Evolutionary conservation across 2,329 filamentous ascomycete genomes (phyloP), one percentile per base, ranked within the genome.

Genomic region (Arthrobotrys entomopaga): DNA sequence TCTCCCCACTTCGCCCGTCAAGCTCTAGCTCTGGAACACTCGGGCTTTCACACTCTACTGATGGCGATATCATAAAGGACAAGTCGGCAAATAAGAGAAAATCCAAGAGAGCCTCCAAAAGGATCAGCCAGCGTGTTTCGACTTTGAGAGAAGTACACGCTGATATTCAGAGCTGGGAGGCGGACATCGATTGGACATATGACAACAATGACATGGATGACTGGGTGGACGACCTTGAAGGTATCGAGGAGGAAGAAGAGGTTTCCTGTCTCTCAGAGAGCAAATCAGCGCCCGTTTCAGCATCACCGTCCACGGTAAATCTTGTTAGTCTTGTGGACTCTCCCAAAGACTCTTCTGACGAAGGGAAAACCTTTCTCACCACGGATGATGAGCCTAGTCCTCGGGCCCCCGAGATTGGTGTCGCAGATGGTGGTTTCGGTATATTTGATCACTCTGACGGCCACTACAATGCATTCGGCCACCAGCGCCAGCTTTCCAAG

Each of bases 341-440:
- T 10, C n/a, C 40, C 3, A 65, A 69, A 20, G 60, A 65, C 19
- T 54, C 64, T 26, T 75, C 65, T 1, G 71, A 75, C 19, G 71
- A 67, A n/a, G 50, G 57, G 2, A 64, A 58, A 38, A 19, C 38
- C 20, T 60, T 58, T 58, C 58, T 75, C 10, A 46, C 65, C 5
- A 38, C 65, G 2, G 71, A 70, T 19, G 70, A 67, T 16, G 57
- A 53, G 6, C 26, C 38, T 10, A 10, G 42, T 6, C 22, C 50
- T 13, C 56, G 42, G 4, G 43, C 59, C 0, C 49, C 65, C 19
- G 59, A 65, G 34, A 75, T 75, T n/a, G 71, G 71, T 11, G 42
- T 75, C 13, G 71, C 71, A 16, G 71, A 75, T 65, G 71, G 71
- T 1, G 71, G 71, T 7, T 75, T 75, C n/a, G 71, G 71, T 6